These are phyloP conservation scores for Globisporangium canariense DNA, from an alignment of 352 stramenopile genomes.

Conservation along the genomic window DNA sequence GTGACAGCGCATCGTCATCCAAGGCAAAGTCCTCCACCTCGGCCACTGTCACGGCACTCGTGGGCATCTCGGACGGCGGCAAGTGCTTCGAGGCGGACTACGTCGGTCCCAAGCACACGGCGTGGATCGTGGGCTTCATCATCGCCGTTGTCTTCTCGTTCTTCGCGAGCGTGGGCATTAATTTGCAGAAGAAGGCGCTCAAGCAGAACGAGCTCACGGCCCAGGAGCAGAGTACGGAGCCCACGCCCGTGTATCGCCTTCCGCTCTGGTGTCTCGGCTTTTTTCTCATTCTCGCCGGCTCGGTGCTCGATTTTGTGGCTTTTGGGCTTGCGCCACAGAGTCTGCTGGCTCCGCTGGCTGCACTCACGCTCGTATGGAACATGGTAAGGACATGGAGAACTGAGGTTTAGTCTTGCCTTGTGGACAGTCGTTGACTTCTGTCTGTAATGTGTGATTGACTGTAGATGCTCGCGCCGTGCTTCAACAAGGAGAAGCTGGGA, in stretches of 20 bases:
- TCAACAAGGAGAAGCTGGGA: constrained; percentile 86
- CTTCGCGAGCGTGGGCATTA: constrained; percentile 78
- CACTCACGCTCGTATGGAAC: constrained; percentile 91
- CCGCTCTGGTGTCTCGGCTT: constrained; percentile 86
- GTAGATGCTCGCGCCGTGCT: constrained; percentile 77
- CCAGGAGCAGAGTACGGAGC: constrained; percentile 42
- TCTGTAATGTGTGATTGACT: not conserved
- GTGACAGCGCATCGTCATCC: constrained; percentile 8
- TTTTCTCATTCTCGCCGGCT: constrained; percentile 73
- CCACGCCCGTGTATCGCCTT: constrained; percentile 62
- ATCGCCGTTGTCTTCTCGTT: constrained; percentile 86
- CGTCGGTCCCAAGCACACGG: constrained; percentile 50
- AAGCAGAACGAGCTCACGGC: constrained; percentile 77
- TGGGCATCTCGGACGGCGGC: constrained; percentile 36
- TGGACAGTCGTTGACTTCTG: not conserved
- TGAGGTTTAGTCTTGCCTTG: not conserved
- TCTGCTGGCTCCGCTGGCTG: constrained; percentile 80
- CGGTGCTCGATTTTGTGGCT: constrained; percentile 88
- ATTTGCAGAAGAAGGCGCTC: constrained; percentile 81
- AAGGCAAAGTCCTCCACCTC: not conserved
- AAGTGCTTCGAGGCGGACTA: constrained; percentile 76
- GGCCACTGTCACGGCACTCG: constrained; percentile 1
- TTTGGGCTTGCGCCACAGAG: constrained; percentile 89
- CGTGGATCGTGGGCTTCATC: constrained; percentile 75
- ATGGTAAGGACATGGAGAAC: constrained; percentile 48